Evolutionary conservation across 805 yeast species (phyloP).

Genomic region (Kodamaea restingae): DNA sequence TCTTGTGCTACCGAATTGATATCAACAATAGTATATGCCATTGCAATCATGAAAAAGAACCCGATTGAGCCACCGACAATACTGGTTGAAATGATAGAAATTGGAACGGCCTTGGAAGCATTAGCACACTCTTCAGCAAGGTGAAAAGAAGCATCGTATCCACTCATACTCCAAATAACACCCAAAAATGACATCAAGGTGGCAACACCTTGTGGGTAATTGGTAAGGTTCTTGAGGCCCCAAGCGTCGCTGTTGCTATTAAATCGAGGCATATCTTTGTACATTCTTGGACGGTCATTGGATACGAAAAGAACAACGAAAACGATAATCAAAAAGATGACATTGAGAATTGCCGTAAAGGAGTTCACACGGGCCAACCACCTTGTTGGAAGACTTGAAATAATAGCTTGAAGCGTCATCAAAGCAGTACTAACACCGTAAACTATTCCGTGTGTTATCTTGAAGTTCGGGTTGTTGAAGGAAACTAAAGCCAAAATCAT

Average conservation of each 20-base stretch:
- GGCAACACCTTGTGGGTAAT: constrained; percentile 58
- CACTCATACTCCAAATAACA: constrained; percentile 69
- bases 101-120: constrained; percentile 62
- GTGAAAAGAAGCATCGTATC: constrained; percentile 73
- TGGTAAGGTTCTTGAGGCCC: constrained; percentile 54
- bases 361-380: constrained; percentile 51
- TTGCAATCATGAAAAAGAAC: constrained; percentile 53
- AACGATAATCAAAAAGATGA: constrained; percentile 47
- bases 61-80: constrained; percentile 53
- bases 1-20: constrained; percentile 43
- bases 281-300: constrained; percentile 37
- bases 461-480: constrained; percentile 36
- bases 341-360: constrained; percentile 45
- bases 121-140: constrained; percentile 66
- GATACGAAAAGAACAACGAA: constrained; percentile 53
- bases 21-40: constrained; percentile 59
- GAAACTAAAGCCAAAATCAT: constrained; percentile 52
- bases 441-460: constrained; percentile 45
- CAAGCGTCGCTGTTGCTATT: constrained; percentile 49
- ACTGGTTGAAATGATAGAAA: constrained; percentile 59
- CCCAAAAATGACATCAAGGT: constrained; percentile 55
- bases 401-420: constrained; percentile 42
- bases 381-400: constrained; percentile 52
- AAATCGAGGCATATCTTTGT: constrained; percentile 40
- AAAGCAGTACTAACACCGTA: constrained; percentile 51